Percentiles rank a stretch among this genome's conserved stretches.
These are phyloP conservation scores for Phylloporus sp. DNA, from an alignment of 1,284 basidiomycete genomes.

Conservation along the genomic window DNA sequence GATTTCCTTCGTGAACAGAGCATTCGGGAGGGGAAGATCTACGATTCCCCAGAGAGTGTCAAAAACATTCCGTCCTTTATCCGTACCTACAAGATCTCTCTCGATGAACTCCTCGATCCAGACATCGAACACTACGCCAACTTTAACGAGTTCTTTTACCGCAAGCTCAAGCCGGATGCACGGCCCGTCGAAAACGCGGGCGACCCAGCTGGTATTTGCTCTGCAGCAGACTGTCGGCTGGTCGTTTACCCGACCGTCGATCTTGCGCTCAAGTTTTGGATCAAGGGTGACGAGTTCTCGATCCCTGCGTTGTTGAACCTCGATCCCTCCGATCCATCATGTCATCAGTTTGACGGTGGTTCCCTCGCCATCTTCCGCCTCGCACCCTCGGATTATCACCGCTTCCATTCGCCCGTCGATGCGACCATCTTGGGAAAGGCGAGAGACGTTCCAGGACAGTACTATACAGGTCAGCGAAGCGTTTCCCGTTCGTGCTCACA, in stretches of 20 bases:
- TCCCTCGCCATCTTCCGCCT: slow-evolving; percentile 74
- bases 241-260: slow-evolving; percentile 67
- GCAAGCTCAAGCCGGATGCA: slow-evolving; percentile 66
- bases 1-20: slow-evolving; percentile 68
- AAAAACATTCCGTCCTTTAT: slow-evolving; percentile 75
- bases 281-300: slow-evolving; percentile 78
- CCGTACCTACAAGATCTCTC: slow-evolving; percentile 67
- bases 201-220: slow-evolving; percentile 60
- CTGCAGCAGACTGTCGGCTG: slow-evolving; percentile 76
- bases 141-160: slow-evolving; percentile 85
- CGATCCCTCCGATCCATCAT: slow-evolving; percentile 41
- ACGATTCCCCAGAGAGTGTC: slow-evolving; percentile 56
- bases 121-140: slow-evolving; percentile 64
- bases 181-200: slow-evolving; percentile 67
- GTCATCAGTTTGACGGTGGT: slow-evolving; percentile 48
- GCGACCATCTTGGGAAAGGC: slow-evolving; percentile 54
- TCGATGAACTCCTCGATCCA: slow-evolving; percentile 67
- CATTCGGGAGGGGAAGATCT: slow-evolving; percentile 64
- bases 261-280: slow-evolving; percentile 72
- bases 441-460: slow-evolving; percentile 57
- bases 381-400: slow-evolving; percentile 85
- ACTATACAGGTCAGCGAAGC: slow-evolving; percentile 53
- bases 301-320: slow-evolving; percentile 62
- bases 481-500: not conserved
- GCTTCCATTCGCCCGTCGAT: slow-evolving; percentile 81